Conservation (phyloP, 768 basidiomycete genomes). For the Rhizopogon rudus region DNA sequence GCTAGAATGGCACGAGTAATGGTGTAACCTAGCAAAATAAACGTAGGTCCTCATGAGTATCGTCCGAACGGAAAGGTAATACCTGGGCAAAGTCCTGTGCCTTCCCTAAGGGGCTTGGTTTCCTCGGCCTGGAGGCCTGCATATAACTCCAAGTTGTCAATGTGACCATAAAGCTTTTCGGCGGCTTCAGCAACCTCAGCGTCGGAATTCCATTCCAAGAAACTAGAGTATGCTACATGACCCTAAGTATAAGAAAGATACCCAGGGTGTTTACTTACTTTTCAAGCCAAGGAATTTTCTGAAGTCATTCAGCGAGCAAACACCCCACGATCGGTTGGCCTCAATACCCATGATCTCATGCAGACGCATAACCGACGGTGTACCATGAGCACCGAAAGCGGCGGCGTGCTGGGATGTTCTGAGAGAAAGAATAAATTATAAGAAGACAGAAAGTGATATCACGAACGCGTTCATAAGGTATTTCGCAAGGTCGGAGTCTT, state of each 20-base stretch:
- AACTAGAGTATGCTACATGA: constrained; percentile 53
- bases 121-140: constrained; percentile 78
- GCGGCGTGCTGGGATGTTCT: constrained; percentile 72
- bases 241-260: background rate
- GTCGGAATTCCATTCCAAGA: constrained; percentile 80
- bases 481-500: constrained; percentile 64
- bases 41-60: background rate
- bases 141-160: constrained; percentile 77
- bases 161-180: constrained; percentile 72
- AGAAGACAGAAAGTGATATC: background rate
- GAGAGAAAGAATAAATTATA: background rate
- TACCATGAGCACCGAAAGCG: constrained; percentile 72
- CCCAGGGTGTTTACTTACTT: constrained; percentile 33
- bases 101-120: constrained; percentile 68
- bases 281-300: constrained; percentile 78
- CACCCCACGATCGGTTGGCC: constrained; percentile 71
- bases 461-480: constrained; percentile 66
- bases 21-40: constrained; percentile 57
- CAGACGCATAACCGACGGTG: constrained; percentile 65
- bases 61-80: constrained; percentile 5
- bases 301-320: constrained; percentile 83
- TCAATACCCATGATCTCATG: constrained; percentile 86
- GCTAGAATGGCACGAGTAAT: constrained; percentile 81
- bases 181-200: constrained; percentile 64
- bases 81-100: constrained; percentile 85